phyloP scores from a whole-genome alignment of 2,329 filamentous ascomycete species.

The Sporothrix globosa region DNA sequence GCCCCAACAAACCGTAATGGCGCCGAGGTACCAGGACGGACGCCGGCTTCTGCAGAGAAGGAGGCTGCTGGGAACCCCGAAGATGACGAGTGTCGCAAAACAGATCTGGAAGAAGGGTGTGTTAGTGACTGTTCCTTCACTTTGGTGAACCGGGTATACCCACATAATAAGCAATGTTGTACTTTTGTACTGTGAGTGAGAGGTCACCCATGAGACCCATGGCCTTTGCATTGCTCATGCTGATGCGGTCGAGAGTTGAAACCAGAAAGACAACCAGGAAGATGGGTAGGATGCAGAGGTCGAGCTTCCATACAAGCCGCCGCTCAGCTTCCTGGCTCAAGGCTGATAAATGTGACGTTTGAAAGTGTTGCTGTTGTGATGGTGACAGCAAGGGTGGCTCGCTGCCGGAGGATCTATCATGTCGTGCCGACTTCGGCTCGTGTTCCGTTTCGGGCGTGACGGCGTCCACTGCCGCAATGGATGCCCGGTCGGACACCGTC shows the following conservation, averaged over 20 bases:
- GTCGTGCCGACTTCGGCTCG: background rate
- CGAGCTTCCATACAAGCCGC: slow-evolving; percentile 32
- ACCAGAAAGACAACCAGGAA: slow-evolving; percentile 27
- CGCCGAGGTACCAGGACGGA: slow-evolving; percentile 27
- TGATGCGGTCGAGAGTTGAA: slow-evolving; percentile 32
- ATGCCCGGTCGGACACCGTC: background rate
- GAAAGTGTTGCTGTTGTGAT: background rate
- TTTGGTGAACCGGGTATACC: background rate
- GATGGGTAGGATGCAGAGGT: slow-evolving; percentile 25
- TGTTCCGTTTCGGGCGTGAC: background rate
- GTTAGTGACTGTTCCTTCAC: slow-evolving; percentile 44
- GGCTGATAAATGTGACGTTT: background rate
- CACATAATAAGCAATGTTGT: slow-evolving; percentile 26
- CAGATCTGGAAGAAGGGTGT: slow-evolving; percentile 63
- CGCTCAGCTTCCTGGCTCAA: slow-evolving; percentile 22
- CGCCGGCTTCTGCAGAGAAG: slow-evolving; percentile 31
- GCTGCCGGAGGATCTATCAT: background rate
- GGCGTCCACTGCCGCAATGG: background rate
- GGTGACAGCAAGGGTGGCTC: background rate
- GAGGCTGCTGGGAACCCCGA: slow-evolving; percentile 63
- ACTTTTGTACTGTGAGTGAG: slow-evolving; percentile 50
- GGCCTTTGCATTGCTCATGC: slow-evolving; percentile 32
- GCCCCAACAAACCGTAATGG: slow-evolving; percentile 26
- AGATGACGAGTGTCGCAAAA: slow-evolving; percentile 65
- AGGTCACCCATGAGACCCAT: slow-evolving; percentile 30